These are phyloP conservation scores for Boletus barrowsii DNA, from an alignment of 768 basidiomycete genomes.

Conservation along the genomic window DNA sequence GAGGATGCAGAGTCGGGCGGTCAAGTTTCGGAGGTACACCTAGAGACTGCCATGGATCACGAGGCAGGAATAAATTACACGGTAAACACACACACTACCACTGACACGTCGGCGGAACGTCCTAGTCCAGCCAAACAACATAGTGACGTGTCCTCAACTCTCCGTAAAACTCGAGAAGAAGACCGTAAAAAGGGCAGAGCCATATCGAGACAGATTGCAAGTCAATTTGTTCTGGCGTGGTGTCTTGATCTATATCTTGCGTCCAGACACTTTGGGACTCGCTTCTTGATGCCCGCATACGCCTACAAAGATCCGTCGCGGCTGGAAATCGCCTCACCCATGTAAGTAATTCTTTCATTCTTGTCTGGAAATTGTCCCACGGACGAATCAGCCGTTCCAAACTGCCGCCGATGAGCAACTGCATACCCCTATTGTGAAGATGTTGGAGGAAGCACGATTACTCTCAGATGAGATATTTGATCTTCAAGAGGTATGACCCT, in stretches of 20 bases:
- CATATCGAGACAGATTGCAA: conserved; percentile 77
- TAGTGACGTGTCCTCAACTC: conserved; percentile 48
- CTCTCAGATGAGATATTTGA: conserved; percentile 67
- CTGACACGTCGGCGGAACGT: conserved; percentile 16
- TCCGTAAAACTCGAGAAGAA: conserved; percentile 60
- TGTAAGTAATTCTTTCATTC: conserved; percentile 39
- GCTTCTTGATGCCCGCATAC: conserved; percentile 87
- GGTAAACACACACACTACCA: conserved; percentile 1
- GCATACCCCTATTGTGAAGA: conserved; percentile 43
- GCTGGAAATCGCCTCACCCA: conserved; percentile 64
- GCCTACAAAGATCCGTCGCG: conserved; percentile 75
- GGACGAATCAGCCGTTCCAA: conserved; percentile 29
- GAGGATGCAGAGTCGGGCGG: conserved; percentile 21
- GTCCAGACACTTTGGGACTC: conserved; percentile 78
- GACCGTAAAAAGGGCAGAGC: conserved; percentile 83
- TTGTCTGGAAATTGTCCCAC: conserved; percentile 12
- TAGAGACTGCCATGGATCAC: conserved; percentile 7
- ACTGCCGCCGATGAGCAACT: conserved; percentile 35
- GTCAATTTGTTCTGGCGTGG: conserved; percentile 28
- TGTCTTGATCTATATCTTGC: conserved; percentile 4
- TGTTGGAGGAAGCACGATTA: conserved; percentile 58
- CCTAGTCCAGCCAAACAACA: conserved; percentile 1
- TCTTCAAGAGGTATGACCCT: conserved; percentile 57
- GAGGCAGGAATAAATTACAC: conserved; percentile 14
- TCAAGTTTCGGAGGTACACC: conserved; percentile 14